Base-by-base conservation (phyloP, 345 rosid genomes). In the Mercurialis annua region DNA sequence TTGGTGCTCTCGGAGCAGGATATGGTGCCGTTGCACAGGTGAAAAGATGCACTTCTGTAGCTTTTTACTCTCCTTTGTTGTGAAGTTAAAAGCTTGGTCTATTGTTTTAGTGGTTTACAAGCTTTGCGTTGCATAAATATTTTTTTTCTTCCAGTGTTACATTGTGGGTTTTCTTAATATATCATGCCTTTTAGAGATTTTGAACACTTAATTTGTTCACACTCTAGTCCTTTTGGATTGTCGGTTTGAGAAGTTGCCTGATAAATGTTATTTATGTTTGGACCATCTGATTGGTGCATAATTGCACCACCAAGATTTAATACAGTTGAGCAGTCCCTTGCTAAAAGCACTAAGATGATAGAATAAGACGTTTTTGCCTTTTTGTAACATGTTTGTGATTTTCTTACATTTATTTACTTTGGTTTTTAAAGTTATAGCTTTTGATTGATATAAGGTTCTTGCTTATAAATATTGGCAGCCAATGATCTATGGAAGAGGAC, bases 21-120 rank as follows among this genome's bases (percentile, higher is more conserved):
- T 89, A 76, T 81, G 88, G 82, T 77, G 74, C 91, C 58, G 78
- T 85, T 82, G 80, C 89, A 64, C 98, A 83, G 80, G 98, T 90
- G 71, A 77, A 86, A 72, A 40, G 20, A 24, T 46, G 5, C 64
- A 52, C 53, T 12, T 52, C 36, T 21, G 15, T 66, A 30, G 49
- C 21, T 31, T 43, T 60, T 23, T 4, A 14, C 54, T 24, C 31
- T 34, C 18, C 20, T 46, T 1, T 7, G 23, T 8, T 46, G 24
- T 9, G 40, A 61, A 27, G 34, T 18, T 43, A 26, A 62, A 62
- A 62, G 23, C 64, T 6, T 21, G 29, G n/a, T 59, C 44, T 11
- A 11, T 59, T 8, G 34, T 11, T 5, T n/a, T 36, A 59, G 21
- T 57, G 43, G 47, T 36, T 36, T 49, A 18, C 40, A 18, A 57